Evolutionary conservation across 2,329 filamentous ascomycete genomes (phyloP).

Genomic region (Cladosporium sp.): DNA sequence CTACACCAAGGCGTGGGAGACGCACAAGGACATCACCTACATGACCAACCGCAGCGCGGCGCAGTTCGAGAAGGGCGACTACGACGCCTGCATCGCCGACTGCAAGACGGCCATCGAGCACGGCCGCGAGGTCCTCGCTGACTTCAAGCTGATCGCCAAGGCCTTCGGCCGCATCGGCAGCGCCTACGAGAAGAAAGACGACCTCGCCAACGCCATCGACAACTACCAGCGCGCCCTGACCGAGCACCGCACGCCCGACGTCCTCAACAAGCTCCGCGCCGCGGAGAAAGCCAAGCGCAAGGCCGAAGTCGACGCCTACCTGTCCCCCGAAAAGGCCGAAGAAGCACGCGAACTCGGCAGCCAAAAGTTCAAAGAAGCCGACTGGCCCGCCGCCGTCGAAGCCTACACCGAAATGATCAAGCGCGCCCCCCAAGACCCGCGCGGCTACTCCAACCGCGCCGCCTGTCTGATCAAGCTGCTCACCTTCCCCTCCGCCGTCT

Average conservation of each 20-base stretch:
- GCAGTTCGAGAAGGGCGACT: conserved; percentile 94
- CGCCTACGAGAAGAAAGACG: conserved; percentile 87
- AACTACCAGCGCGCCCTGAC: conserved; percentile 93
- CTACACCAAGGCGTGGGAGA: conserved; percentile 92
- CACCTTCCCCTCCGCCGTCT: conserved; percentile 87
- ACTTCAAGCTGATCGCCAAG: conserved; percentile 98
- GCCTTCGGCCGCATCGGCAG: conserved; percentile 91
- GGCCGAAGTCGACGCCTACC: conserved; percentile 70
- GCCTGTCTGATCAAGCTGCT: conserved; percentile 96
- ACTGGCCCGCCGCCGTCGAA: conserved; percentile 92
- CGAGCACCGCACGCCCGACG: conserved; percentile 93
- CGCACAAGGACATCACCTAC: conserved; percentile 95
- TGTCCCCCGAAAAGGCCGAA: conserved; percentile 89
- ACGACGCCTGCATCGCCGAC: conserved; percentile 76
- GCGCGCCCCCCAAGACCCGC: conserved; percentile 85
- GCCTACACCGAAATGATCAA: conserved; percentile 97
- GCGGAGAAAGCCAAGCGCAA: conserved; percentile 85
- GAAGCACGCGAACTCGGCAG: conserved; percentile 93
- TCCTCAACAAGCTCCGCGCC: conserved; percentile 84
- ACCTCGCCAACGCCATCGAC: conserved; percentile 73
- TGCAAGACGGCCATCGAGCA: conserved; percentile 88
- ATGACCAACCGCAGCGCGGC: conserved; percentile 94
- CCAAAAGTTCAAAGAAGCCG: conserved; percentile 92
- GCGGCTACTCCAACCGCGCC: conserved; percentile 95
- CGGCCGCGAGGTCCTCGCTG: conserved; percentile 82